These are phyloP conservation scores for Trichosporon sp. DNA, from an alignment of 1,284 basidiomycete species.

Conservation along the genomic window DNA sequence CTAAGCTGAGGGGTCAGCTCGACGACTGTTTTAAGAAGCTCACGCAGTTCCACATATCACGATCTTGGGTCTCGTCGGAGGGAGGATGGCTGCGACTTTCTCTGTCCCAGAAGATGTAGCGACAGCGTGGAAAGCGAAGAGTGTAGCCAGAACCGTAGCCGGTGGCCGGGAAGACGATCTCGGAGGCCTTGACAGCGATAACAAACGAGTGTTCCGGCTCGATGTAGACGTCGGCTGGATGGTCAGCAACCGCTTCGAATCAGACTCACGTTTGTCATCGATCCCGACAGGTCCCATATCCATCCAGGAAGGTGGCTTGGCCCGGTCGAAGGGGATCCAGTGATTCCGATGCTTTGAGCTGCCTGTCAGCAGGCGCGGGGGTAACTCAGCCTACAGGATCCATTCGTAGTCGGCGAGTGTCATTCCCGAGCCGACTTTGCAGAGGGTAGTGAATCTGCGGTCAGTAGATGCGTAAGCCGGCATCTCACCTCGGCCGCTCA, in stretches of 20 bases:
- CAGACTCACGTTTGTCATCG: slow-evolving; percentile 54
- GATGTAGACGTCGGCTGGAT: slow-evolving; percentile 57
- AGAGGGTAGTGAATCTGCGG: slow-evolving; percentile 62
- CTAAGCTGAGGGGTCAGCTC: slow-evolving; percentile 37
- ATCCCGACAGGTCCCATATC: slow-evolving; percentile 43
- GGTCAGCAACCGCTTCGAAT: slow-evolving; percentile 26
- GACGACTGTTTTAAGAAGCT: slow-evolving; percentile 21
- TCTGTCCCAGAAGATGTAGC: slow-evolving; percentile 65
- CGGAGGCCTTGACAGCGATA: slow-evolving; percentile 84
- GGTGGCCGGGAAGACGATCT: slow-evolving; percentile 65
- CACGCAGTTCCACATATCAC: slow-evolving; percentile 56
- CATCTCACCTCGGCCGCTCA: slow-evolving; percentile 64
- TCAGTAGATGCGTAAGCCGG: neutral
- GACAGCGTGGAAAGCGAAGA: slow-evolving; percentile 82
- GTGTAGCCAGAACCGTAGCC: slow-evolving; percentile 50
- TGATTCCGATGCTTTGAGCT: slow-evolving; percentile 54
- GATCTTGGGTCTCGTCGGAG: slow-evolving; percentile 44
- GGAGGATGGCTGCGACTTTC: slow-evolving; percentile 43
- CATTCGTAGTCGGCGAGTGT: slow-evolving; percentile 80
- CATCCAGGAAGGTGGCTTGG: slow-evolving; percentile 51
- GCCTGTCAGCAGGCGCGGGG: neutral
- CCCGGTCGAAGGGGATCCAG: slow-evolving; percentile 54
- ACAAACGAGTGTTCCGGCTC: slow-evolving; percentile 62
- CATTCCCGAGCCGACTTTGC: slow-evolving; percentile 82
- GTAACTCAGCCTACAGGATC: slow-evolving; percentile 57